Base-by-base conservation (phyloP, 495 filamentous ascomycete species). In the Aspergillus olivimuriae region DNA sequence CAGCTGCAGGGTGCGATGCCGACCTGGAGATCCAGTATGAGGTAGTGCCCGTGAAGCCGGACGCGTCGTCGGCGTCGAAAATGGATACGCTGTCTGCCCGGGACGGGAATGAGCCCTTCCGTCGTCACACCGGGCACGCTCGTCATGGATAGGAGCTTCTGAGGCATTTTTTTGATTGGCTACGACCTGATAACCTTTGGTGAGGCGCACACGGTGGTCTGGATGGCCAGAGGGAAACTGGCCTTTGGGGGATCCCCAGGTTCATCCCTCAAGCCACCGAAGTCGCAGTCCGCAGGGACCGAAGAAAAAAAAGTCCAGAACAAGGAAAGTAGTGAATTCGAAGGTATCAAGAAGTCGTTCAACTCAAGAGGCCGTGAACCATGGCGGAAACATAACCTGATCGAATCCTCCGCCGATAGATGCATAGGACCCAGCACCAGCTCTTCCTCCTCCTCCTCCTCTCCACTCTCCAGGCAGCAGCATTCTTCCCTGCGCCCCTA, bases 81-180 rank as follows among this genome's bases (percentile, higher is more conserved):
- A 33, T 33, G 31, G 31, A 33, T 33, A 33, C 31, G 31, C 31
- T 33, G 31, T 33, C 31, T 33, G 31, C 31, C 31, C 31, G 31
- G 31, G 31, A 33, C 12, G 31, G 31, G 31, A 33, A 33, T 15
- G 31, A 33, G 31, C 31, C 31, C 31, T 33, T 33, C 31, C 31
- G 31, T 33, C 31, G 31, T 33, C 31, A 33, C 31, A 33, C n/a
- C 31, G 31, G 31, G 31, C 31, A 33, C 31, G 16, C 12, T 10
- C 31, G 31, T 33, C 31, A 33, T 33, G 31, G 31, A 33, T 33
- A 33, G 31, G 31, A 33, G 31, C 9, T 33, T 15, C 31, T 33
- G 31, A 33, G 31, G 31, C 31, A 33, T 33, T 33, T 33, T 33
- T 33, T 33, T n/a, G 31, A 33, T 33, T 33, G 31, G 31, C 31